Evolutionary conservation across 2,329 filamentous ascomycete genomes (phyloP).

Genomic region (Aspergillus fischeri): DNA sequence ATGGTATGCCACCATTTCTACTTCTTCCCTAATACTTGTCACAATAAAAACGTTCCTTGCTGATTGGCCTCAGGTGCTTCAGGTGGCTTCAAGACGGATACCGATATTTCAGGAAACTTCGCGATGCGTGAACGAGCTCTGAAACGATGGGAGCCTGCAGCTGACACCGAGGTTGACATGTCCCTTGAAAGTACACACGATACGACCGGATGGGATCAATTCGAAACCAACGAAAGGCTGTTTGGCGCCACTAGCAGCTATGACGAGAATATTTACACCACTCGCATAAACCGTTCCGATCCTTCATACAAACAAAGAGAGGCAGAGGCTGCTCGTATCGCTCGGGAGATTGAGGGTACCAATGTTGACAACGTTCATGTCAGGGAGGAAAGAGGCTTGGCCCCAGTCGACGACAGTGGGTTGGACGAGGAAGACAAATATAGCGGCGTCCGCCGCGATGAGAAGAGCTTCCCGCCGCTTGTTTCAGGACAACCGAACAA

Average conservation of each 20-base stretch:
- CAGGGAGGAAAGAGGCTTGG: conserved; percentile 79
- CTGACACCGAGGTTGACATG: conserved; percentile 59
- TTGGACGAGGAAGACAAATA: conserved; percentile 94
- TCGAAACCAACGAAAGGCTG: conserved; percentile 78
- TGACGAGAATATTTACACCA: conserved; percentile 93
- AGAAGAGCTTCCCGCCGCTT: conserved; percentile 60
- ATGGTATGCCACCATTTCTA: conserved; percentile 50
- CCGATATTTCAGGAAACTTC: conserved; percentile 76
- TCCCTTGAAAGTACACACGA: conserved; percentile 62
- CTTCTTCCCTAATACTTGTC: background rate
- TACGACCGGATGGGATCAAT: conserved; percentile 77
- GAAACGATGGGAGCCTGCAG: conserved; percentile 74
- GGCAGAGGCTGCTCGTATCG: conserved; percentile 76
- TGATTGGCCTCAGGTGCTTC: conserved; percentile 53
- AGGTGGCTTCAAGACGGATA: conserved; percentile 75
- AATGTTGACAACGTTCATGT: conserved; percentile 73
- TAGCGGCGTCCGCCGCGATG: conserved; percentile 79
- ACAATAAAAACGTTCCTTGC: background rate
- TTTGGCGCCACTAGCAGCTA: conserved; percentile 90
- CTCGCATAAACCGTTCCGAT: conserved; percentile 76
- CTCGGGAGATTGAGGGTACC: conserved; percentile 81
- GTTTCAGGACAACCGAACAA: conserved; percentile 59
- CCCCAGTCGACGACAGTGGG: conserved; percentile 60
- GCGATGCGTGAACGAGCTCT: conserved; percentile 68
- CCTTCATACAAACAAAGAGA: conserved; percentile 75